phyloP scores from a whole-genome alignment of 192 early-diverging fungal species.

The Diversispora eburnea region DNA sequence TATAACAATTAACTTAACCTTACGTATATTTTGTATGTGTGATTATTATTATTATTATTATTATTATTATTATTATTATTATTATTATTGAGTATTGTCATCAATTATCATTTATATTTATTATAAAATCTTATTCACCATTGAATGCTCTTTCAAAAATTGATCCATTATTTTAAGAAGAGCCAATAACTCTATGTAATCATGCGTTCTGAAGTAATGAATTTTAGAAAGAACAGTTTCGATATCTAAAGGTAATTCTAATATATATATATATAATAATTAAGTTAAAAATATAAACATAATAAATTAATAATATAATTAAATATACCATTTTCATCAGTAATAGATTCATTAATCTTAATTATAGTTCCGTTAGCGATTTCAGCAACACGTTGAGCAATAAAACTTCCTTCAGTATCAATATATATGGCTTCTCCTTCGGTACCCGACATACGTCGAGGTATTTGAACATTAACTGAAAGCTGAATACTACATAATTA shows the following conservation, averaged over 20 bases:
- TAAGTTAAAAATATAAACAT: no score
- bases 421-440: slow-evolving; percentile 27
- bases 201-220: slow-evolving; percentile 19
- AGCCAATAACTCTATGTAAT: slow-evolving; percentile 17
- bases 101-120: background rate
- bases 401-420: slow-evolving; percentile 30
- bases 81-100: background rate
- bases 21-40: background rate
- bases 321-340: background rate
- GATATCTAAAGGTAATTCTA: slow-evolving; percentile 1
- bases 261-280: background rate
- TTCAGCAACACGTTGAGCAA: slow-evolving; percentile 17
- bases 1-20: slow-evolving; percentile 28
- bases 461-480: slow-evolving; percentile 30
- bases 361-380: slow-evolving; percentile 3
- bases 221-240: slow-evolving; percentile 20
- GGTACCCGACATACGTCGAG: slow-evolving; percentile 17
- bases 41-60: background rate
- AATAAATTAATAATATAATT: background rate
- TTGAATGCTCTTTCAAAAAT: slow-evolving; percentile 25
- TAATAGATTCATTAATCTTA: background rate
- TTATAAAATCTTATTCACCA: background rate
- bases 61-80: no score
- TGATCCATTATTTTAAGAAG: slow-evolving; percentile 21
- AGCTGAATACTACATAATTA: slow-evolving; percentile 17